These are phyloP conservation scores for Boletus rufocinnamomeus DNA, from an alignment of 768 basidiomycete species.

Conservation along the genomic window DNA sequence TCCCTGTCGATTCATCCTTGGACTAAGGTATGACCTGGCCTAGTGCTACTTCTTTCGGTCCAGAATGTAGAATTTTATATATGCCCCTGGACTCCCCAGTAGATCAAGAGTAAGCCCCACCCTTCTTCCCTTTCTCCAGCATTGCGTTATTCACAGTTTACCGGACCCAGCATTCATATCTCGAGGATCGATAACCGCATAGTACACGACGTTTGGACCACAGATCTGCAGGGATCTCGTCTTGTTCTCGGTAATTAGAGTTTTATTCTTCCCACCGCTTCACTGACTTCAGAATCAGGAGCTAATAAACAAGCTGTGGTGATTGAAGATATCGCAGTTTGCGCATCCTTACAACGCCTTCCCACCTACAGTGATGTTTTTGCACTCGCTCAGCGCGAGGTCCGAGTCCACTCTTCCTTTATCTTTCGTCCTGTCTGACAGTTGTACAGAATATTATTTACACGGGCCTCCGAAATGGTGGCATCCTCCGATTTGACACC, in stretches of 20 bases:
- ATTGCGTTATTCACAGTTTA: background rate
- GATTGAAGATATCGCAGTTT: conserved; percentile 50
- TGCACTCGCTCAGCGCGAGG: conserved; percentile 54
- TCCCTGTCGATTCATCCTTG: background rate
- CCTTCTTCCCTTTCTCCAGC: background rate
- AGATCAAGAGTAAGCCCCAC: conserved; percentile 38
- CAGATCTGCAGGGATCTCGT: conserved; percentile 49
- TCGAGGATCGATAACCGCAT: conserved; percentile 38
- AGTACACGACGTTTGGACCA: conserved; percentile 58
- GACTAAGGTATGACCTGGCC: conserved; percentile 21
- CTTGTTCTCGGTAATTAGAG: conserved; percentile 52
- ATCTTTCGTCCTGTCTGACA: background rate
- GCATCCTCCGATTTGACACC: conserved; percentile 58
- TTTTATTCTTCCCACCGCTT: background rate
- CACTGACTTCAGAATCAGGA: conserved; percentile 40
- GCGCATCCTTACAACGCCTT: conserved; percentile 40
- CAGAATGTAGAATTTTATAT: conserved; percentile 46
- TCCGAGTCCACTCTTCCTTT: conserved; percentile 25
- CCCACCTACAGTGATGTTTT: conserved; percentile 66
- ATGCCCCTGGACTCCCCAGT: conserved; percentile 45
- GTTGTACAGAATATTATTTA: conserved; percentile 49
- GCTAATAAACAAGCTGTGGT: conserved; percentile 53
- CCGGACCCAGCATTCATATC: conserved; percentile 13
- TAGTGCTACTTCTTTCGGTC: conserved; percentile 61
- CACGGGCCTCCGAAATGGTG: conserved; percentile 61